phyloP scores from a whole-genome alignment of 164 flowering plant species.

The Vitis riparia region DNA sequence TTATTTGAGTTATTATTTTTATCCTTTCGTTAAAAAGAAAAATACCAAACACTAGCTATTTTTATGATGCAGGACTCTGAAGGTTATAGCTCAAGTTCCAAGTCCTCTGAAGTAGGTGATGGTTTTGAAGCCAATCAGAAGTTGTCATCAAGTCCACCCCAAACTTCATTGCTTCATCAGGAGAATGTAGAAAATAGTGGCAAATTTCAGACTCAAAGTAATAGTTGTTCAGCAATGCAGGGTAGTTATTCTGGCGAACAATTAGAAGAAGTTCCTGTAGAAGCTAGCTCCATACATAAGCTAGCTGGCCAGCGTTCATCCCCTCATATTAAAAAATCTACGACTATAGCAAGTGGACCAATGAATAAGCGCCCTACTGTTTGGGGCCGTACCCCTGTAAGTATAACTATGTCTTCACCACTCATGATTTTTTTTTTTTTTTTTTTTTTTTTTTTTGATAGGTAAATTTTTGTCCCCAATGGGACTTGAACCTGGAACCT shows the following conservation, averaged over 20 bases:
- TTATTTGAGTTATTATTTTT: neutral
- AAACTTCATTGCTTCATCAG: slow-evolving; percentile 21
- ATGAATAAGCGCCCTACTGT: slow-evolving; percentile 28
- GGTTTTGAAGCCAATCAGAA: slow-evolving; percentile 19
- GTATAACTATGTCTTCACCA: slow-evolving; percentile 25
- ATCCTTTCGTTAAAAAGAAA: too few species aligned
- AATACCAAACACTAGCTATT: neutral
- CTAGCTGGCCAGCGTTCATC: slow-evolving; percentile 13
- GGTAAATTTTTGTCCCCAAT: neutral
- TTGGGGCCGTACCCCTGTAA: slow-evolving; percentile 83
- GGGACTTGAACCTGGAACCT: too few species aligned
- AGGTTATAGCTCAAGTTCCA: slow-evolving; percentile 30
- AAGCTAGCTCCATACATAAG: slow-evolving; percentile 20
- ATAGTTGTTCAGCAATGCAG: slow-evolving; percentile 6
- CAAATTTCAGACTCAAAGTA: slow-evolving; percentile 3
- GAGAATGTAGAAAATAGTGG: slow-evolving; percentile 20
- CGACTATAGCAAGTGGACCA: slow-evolving; percentile 34
- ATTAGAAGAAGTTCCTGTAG: slow-evolving; percentile 22
- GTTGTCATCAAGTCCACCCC: slow-evolving; percentile 21
- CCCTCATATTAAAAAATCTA: slow-evolving; percentile 22
- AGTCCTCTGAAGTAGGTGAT: slow-evolving; percentile 31
- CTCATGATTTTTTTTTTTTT: neutral
- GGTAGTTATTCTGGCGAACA: slow-evolving; percentile 20
- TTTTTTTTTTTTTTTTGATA: neutral
- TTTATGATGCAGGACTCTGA: slow-evolving; percentile 44